Base-by-base conservation (phyloP, 306 rosid species). In the Trifolium pratense region DNA sequence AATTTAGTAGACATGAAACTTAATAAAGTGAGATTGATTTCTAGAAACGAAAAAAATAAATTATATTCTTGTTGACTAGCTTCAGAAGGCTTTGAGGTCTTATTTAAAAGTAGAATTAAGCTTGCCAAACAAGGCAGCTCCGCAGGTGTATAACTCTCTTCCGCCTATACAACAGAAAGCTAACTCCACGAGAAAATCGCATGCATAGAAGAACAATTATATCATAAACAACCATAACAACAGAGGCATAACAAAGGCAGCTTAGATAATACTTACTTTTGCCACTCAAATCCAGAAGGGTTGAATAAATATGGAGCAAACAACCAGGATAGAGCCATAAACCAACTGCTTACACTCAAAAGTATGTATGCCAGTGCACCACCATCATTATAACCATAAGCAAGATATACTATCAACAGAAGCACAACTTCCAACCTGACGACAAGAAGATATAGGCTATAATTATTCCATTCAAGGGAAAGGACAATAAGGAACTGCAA, bases 271-370 rank as follows among this genome's bases (percentile, higher is more conserved):
- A 81, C 98, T 85, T 84, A 91, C 99, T 94, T 94, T 71, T 91
- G 97, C 99, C 99, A 94, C 84, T 94, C 99, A 84, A 94, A 94
- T 79, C 92, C 97, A 46, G 99, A 85, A 1, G 99, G 99, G 81
- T 94, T 94, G 90, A 94, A 94, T 75, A 94, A 74, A 78, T 85
- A 91, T 34, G 99, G 99, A 68, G 99, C 97, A 86, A 89, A 94
- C 71, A 94, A 92, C 99, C 99, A 94, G 56, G 99, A 94, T 67
- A 91, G 53, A 77, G 99, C 97, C 99, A 94, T 91, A 80, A 86
- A 89, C 99, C 99, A 94, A 81, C 92, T 94, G 89, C 95, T 91
- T n/a, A 94, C 13, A 20, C 89, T 80, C 43, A 94, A 83, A 87
- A 94, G 93, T 70, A 94, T 83, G 87, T 91, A 91, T 11, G 85